Evolutionary conservation across 78 protist genomes (phyloP), one percentile per base, ranked within the genome.

Genomic region (Polysphondylium violaceum): DNA sequence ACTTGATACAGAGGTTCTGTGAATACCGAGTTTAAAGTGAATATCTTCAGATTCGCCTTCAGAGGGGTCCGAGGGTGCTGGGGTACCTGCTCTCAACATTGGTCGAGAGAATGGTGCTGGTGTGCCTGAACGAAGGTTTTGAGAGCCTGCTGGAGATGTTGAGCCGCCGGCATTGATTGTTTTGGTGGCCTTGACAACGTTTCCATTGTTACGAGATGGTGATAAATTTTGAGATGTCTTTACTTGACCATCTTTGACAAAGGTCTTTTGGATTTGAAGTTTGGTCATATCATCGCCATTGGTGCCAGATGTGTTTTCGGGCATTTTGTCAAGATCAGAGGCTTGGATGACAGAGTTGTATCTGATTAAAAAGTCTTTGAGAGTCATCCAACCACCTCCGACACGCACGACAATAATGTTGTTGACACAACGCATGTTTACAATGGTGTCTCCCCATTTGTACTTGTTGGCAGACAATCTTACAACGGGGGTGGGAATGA

Each of bases 331-430:
- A 27, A 83, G 36, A 31, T 83, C 91, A 14, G 74, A 40, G 7
- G 91, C 91, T 2, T 33, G 33, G 36, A 83, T 83, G 3, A 83
- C 79, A 0, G 91, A 83, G 16, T 83, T 83, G 12, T 83, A 83
- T 21, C 88, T 33, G 41, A 83, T 69, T 11, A 83, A 33, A 23
- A 83, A 83, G 7, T 69, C 91, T 59, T 83, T 83, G 11, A 83
- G 43, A 19, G 78, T 71, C 73, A 83, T 83, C 91, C 91, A 83
- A 21, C 91, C 91, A 58, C 91, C 91, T 58, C 91, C 91, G 1
- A 83, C 91, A 25, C 91, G 29, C 11, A 83, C 91, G 11, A 83
- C 78, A 31, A 83, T 71, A n/a, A 83, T 69, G 43, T 83, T 83
- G 38, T 83, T 83, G 2, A 83, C 79, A 58, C 91, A 83, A 3